phyloP scores from a whole-genome alignment of 495 filamentous ascomycete species.

The Staphylotrichum tortipilum region DNA sequence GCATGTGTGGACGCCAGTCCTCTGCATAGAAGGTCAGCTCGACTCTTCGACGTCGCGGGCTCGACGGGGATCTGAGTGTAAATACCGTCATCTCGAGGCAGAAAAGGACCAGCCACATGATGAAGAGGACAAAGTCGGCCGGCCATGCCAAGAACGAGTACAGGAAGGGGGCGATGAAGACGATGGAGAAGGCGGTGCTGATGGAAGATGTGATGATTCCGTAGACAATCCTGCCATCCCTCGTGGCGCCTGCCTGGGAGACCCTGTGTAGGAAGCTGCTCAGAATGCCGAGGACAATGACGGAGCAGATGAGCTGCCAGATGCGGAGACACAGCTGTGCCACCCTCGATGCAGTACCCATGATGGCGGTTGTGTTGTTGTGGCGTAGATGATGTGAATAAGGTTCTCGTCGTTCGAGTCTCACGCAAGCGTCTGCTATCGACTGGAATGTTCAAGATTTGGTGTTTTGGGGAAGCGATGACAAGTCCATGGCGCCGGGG shows the following conservation, averaged over 20 bases:
- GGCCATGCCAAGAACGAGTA: constrained; percentile 17
- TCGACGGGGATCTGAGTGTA: not conserved
- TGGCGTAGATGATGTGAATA: not conserved
- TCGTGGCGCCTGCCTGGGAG: not conserved
- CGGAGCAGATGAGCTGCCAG: constrained; percentile 15
- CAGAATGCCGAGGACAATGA: constrained; percentile 18
- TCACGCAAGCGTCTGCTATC: not conserved
- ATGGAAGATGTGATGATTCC: constrained; percentile 11
- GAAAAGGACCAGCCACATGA: constrained; percentile 22
- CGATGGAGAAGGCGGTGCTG: constrained; percentile 12
- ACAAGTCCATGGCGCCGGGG: too few relatives aligned
- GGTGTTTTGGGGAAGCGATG: too few relatives aligned
- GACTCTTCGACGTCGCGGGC: not conserved
- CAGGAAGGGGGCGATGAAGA: constrained; percentile 20
- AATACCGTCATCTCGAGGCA: constrained; percentile 14
- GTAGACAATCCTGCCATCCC: constrained; percentile 18
- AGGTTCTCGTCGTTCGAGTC: not conserved
- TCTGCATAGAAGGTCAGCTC: constrained; percentile 1
- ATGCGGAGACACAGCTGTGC: constrained; percentile 12
- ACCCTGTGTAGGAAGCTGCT: constrained; percentile 10
- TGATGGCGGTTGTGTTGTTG: constrained; percentile 1
- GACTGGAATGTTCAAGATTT: too few relatives aligned
- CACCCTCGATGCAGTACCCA: constrained; percentile 3
- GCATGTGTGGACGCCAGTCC: constrained; percentile 11
- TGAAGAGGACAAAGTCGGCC: constrained; percentile 17